A percentile compares a stretch with the other conserved stretches of the same genome.
These are phyloP conservation scores for Musa beccarii DNA, from an alignment of 176 grass and related monocot species.

Conservation along the genomic window DNA sequence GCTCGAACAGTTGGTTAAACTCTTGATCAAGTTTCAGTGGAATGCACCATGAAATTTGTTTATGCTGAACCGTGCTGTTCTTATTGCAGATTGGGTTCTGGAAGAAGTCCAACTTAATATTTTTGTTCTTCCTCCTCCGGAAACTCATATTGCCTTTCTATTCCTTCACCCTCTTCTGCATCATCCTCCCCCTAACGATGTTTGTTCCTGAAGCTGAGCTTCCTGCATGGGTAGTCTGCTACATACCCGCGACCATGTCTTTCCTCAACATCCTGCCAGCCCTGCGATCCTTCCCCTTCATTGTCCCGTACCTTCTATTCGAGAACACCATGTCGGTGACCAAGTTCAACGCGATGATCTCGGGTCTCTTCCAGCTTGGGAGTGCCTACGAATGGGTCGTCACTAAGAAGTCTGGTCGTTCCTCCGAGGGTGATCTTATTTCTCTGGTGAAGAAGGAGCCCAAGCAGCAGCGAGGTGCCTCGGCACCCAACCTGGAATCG, in stretches of 20 bases:
- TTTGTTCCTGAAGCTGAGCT: conserved; percentile 97
- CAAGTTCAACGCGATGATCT: conserved; percentile 99
- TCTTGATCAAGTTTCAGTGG: neutral
- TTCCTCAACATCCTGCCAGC: conserved; percentile 86
- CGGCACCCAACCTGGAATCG: conserved; percentile 42
- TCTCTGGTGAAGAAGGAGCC: conserved; percentile 37
- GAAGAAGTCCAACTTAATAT: conserved; percentile 97
- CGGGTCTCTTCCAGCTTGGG: conserved; percentile 84
- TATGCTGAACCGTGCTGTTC: neutral
- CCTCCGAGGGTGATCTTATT: conserved; percentile 77
- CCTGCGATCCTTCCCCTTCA: conserved; percentile 76
- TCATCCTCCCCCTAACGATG: conserved; percentile 99
- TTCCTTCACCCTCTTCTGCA: conserved; percentile 96
- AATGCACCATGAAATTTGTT: neutral
- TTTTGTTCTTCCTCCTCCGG: conserved; percentile 90
- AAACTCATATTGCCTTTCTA: conserved; percentile 97
- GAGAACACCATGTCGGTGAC: conserved; percentile 99
- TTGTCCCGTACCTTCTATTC: conserved; percentile 92
- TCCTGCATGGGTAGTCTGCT: conserved; percentile 92
- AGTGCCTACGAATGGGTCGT: conserved; percentile 94
- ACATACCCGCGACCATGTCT: conserved; percentile 73
- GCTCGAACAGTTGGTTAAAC: no score
- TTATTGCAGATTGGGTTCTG: conserved; percentile 68
- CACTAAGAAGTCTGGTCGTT: conserved; percentile 91
- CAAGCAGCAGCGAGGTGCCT: conserved; percentile 38